Evolutionary conservation across 2,329 filamentous ascomycete species (phyloP).

Genomic region (Trichoderma breve): DNA sequence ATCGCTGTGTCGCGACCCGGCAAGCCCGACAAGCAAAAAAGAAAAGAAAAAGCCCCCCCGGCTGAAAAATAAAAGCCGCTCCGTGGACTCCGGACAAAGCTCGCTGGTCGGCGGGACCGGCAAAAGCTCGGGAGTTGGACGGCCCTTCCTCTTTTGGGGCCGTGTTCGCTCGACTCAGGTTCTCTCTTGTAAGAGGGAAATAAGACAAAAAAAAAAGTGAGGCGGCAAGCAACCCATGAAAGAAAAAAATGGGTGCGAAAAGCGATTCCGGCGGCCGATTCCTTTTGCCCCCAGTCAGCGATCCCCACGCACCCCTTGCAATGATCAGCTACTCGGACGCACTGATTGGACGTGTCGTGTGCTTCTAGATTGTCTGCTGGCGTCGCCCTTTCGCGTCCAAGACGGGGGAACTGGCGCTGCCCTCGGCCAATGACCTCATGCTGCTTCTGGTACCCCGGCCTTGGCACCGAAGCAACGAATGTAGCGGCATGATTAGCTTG

Average conservation of each 20-base stretch:
- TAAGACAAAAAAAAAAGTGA: not conserved
- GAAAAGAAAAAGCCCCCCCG: not conserved
- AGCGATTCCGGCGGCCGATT: not conserved
- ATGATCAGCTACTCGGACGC: not conserved
- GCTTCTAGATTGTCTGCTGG: slow-evolving; percentile 19
- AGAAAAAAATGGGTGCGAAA: not conserved
- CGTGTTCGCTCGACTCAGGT: not conserved
- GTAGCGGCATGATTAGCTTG: not conserved
- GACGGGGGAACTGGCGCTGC: not conserved
- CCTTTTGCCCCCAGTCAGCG: not conserved
- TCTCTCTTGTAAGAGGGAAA: not conserved
- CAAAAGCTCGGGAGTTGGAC: slow-evolving; percentile 12
- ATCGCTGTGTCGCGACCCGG: not conserved
- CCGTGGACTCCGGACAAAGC: slow-evolving; percentile 20
- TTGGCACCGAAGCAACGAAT: slow-evolving; percentile 4
- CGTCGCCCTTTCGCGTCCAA: slow-evolving; percentile 5
- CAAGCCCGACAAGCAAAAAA: slow-evolving; percentile 4
- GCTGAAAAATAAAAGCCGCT: slow-evolving; percentile 20
- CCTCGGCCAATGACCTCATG: slow-evolving; percentile 19
- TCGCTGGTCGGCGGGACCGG: slow-evolving; percentile 1
- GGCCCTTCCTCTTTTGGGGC: not conserved
- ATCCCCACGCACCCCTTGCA: slow-evolving; percentile 3
- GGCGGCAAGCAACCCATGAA: not conserved
- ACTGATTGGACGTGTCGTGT: slow-evolving; percentile 2
- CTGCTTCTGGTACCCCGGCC: slow-evolving; percentile 16